phyloP scores from a whole-genome alignment of 1,284 basidiomycete genomes.

The Boletus albobrunnescens region DNA sequence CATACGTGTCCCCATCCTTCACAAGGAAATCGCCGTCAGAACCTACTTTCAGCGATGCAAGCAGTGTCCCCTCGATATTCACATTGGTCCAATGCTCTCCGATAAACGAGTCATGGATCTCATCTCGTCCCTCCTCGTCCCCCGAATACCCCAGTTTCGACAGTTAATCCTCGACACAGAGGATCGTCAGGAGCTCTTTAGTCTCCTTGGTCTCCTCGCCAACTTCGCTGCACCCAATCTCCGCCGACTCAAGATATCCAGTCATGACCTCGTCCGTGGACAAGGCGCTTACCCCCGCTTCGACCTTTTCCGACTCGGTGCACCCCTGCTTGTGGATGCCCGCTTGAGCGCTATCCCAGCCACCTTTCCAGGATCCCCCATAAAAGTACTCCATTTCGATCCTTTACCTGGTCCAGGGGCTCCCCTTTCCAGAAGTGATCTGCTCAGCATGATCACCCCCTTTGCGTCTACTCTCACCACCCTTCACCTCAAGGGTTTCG shows the following conservation, averaged over 20 bases:
- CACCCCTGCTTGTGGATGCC: constrained; percentile 27
- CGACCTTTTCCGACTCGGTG: constrained; percentile 28
- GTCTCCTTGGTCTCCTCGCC: constrained; percentile 21
- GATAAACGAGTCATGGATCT: constrained; percentile 27
- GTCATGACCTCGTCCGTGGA: constrained; percentile 22
- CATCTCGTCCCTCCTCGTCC: constrained; percentile 25
- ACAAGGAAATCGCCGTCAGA: constrained; percentile 28
- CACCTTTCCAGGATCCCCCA: constrained; percentile 26
- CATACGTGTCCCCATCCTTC: constrained; percentile 33
- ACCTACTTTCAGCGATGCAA: constrained; percentile 30
- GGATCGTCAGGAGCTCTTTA: constrained; percentile 30
- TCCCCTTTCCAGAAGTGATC: constrained; percentile 27
- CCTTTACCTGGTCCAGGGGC: constrained; percentile 27
- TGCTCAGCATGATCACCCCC: constrained; percentile 30
- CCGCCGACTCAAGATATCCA: constrained; percentile 30
- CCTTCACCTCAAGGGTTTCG: constrained; percentile 33
- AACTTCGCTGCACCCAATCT: constrained; percentile 26
- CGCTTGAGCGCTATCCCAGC: constrained; percentile 34
- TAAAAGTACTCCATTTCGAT: constrained; percentile 31
- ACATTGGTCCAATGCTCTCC: constrained; percentile 29
- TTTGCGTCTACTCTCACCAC: constrained; percentile 29
- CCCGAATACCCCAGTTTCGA: constrained; percentile 32
- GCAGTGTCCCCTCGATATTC: constrained; percentile 30
- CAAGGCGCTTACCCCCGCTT: constrained; percentile 30
- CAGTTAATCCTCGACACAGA: constrained; percentile 32